Percentiles rank a stretch among this genome's conserved stretches.
Conservation (phyloP, 2,329 filamentous ascomycete genomes). For the Leptographium galeiforme region DNA sequence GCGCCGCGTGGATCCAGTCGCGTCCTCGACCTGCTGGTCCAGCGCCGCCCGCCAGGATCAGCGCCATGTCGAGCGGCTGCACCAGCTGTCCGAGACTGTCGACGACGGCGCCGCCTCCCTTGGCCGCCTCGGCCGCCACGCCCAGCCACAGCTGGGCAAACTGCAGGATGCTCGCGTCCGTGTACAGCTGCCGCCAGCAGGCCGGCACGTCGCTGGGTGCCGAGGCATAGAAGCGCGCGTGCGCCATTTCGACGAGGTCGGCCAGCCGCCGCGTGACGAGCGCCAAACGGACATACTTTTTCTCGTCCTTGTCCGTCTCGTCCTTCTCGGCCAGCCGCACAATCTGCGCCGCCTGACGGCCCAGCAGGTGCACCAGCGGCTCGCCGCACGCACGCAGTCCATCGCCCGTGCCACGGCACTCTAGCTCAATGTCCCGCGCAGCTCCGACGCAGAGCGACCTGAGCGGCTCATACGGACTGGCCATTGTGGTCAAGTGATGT, state of each 20-base stretch:
- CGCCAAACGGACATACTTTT: neutral
- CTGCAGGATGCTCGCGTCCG: slow-evolving; percentile 54
- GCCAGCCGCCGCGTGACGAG: slow-evolving; percentile 26
- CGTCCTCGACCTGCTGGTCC: slow-evolving; percentile 31
- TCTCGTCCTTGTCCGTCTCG: neutral
- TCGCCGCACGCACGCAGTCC: slow-evolving; percentile 9
- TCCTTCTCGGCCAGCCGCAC: slow-evolving; percentile 1
- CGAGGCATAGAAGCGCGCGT: slow-evolving; percentile 56
- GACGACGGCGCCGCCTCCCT: neutral
- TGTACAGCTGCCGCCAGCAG: slow-evolving; percentile 59
- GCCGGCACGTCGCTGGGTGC: slow-evolving; percentile 51
- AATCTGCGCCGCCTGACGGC: slow-evolving; percentile 10
- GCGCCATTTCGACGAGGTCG: slow-evolving; percentile 45
- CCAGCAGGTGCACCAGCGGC: slow-evolving; percentile 12
- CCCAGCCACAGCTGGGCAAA: slow-evolving; percentile 23
- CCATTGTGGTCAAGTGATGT: neutral
- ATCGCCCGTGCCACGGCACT: neutral
- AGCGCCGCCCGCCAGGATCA: slow-evolving; percentile 61
- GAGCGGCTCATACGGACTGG: neutral
- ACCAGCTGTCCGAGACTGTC: slow-evolving; percentile 41
- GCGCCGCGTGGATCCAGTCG: slow-evolving; percentile 35
- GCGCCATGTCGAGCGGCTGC: slow-evolving; percentile 55
- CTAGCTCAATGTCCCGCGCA: slow-evolving; percentile 6
- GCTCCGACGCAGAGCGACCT: slow-evolving; percentile 7
- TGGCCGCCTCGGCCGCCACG: neutral